A percentile compares a stretch with the other conserved stretches of the same genome.
phyloP scores from a whole-genome alignment of 176 grass and related monocot species.

The Avena eriantha region DNA sequence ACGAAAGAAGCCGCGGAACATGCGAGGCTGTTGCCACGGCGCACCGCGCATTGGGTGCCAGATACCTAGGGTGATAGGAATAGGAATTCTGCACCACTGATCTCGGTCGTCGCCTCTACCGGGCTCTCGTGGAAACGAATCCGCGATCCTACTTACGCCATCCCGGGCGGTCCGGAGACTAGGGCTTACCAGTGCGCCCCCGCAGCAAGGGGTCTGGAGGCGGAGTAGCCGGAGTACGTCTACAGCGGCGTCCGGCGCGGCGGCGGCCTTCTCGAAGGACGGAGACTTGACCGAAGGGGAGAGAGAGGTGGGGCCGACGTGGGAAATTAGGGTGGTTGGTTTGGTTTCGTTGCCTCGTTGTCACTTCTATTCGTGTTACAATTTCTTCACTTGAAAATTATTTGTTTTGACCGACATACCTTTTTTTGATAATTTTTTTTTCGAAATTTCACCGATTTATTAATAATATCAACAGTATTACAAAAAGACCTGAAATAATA shows the following conservation, averaged over 20 bases:
- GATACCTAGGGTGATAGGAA: too few relatives aligned
- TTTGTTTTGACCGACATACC: too few relatives aligned
- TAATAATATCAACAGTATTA: too few relatives aligned
- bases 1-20: background rate
- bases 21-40: background rate
- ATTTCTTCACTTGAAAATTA: too few relatives aligned
- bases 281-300: background rate
- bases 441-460: too few relatives aligned
- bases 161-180: background rate
- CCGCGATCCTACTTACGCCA: background rate
- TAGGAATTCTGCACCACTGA: background rate
- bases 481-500: too few relatives aligned
- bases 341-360: background rate
- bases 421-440: too few relatives aligned
- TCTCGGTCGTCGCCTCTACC: background rate
- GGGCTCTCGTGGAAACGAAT: background rate
- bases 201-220: background rate
- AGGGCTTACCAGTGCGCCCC: constrained; percentile 28
- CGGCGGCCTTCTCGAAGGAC: constrained; percentile 28
- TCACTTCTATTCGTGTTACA: too few relatives aligned
- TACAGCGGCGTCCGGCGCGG: constrained; percentile 14
- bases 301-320: background rate
- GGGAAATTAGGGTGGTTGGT: background rate
- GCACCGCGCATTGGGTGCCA: background rate
- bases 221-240: background rate